Evolutionary conservation across 2,329 filamentous ascomycete species (phyloP), one percentile per base, ranked within the genome.

Genomic region (Penicillium brasilianum): DNA sequence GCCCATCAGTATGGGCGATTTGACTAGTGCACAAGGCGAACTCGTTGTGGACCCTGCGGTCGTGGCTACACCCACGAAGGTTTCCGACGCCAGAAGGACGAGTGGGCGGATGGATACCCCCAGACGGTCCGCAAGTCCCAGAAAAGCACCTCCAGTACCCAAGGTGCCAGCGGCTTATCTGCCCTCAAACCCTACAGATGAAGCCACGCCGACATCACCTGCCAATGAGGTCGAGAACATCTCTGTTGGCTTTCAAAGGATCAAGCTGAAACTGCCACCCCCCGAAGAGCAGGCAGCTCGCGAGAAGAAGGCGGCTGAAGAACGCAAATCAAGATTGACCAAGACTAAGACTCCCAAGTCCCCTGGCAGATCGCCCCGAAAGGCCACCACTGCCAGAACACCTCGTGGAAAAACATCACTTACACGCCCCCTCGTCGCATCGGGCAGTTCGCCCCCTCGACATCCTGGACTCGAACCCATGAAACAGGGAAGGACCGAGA

Each of bases 71-170:
- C 57, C 57, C 43, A 22, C 34, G 5, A 58, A 58, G 13, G 76
- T 77, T 50, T 74, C 87, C 10, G 78, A 82, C 10, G 79, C 85
- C 4, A 90, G 86, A 70, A 92, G 90, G 75, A 81, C 83, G 2
- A 84, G 88, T 55, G 80, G 81, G 10, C 83, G 81, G 32, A 81
- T 69, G 43, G 73, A 73, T 22, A 73, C 74, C 0, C 67, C 76
- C 3, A 81, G 78, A 58, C 67, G 72, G 37, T 66, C 71, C 18
- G 65, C 71, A 32, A 76, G 74, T 48, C 74, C 76, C 1, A 72
- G 70, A 58, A 80, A 77, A 60, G 72, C 74, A 6, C 78, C 79
- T 14, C 74, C 80, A 8, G 76, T 81, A 11, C 76, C 80, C 4
- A 77, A 77, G 16, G 74, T 80, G 9, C 76, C 82, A 25, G 76